phyloP scores from a whole-genome alignment of 2,329 filamentous ascomycete genomes.

The Periconia sp. region DNA sequence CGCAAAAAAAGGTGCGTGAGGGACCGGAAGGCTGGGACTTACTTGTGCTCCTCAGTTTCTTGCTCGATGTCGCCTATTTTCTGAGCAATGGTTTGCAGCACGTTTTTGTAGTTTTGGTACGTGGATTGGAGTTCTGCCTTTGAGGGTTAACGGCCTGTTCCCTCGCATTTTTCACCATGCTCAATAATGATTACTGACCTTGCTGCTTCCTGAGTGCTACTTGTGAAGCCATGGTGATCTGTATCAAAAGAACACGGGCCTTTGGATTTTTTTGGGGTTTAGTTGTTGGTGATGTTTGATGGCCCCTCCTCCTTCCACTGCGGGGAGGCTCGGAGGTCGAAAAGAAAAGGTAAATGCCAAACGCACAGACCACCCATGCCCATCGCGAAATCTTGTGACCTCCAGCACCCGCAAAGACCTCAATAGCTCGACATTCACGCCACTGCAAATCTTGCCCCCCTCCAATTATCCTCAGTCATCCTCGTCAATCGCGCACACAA shows the following conservation, averaged over 20 bases:
- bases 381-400: slow-evolving; percentile 32
- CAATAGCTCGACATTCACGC: slow-evolving; percentile 1
- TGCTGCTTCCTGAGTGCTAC: slow-evolving; percentile 74
- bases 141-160: too few relatives aligned
- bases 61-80: slow-evolving; percentile 98
- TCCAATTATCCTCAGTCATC: slow-evolving; percentile 7
- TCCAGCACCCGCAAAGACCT: slow-evolving; percentile 18
- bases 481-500: slow-evolving; percentile 33
- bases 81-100: slow-evolving; percentile 87
- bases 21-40: slow-evolving; percentile 43
- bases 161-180: too few relatives aligned
- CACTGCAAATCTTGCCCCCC: slow-evolving; percentile 14
- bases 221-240: slow-evolving; percentile 54
- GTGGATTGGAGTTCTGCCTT: slow-evolving; percentile 75
- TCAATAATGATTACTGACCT: slow-evolving; percentile 59
- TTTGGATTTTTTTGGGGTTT: neutral
- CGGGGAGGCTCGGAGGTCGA: slow-evolving; percentile 7
- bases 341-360: slow-evolving; percentile 11
- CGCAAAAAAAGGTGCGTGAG: neutral
- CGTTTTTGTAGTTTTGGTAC: slow-evolving; percentile 77
- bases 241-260: too few relatives aligned
- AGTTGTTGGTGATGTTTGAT: slow-evolving; percentile 5
- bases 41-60: slow-evolving; percentile 98
- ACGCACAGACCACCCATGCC: slow-evolving; percentile 31
- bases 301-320: too few relatives aligned